Conservation (phyloP, 805 yeast genomes). For the Starmerella cellae region DNA sequence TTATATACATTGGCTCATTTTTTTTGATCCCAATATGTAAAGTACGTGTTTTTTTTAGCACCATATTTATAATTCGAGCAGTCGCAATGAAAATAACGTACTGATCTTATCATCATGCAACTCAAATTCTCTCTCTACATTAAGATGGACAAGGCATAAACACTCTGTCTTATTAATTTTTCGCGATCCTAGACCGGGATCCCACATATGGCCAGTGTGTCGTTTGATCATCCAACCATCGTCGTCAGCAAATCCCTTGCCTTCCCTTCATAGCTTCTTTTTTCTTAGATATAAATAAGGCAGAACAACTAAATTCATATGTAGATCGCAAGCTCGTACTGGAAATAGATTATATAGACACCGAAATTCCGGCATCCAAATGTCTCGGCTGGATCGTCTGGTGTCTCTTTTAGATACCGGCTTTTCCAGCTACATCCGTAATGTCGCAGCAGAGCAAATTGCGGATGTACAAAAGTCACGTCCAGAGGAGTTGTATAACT, state of each 20-base stretch:
- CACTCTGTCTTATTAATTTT: too few species aligned
- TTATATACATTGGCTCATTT: too few species aligned
- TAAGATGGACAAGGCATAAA: too few species aligned
- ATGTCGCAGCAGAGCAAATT: constrained; percentile 93
- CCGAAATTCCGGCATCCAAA: constrained; percentile 1
- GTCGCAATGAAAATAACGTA: too few species aligned
- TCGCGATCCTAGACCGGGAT: too few species aligned
- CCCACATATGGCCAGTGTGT: not conserved
- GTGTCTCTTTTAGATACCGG: constrained; percentile 66
- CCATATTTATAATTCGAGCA: too few species aligned
- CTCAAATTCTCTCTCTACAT: too few species aligned
- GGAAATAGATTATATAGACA: not conserved
- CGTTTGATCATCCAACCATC: not conserved
- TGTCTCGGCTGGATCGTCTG: constrained; percentile 26
- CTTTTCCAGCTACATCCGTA: constrained; percentile 81
- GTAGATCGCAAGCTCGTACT: not conserved
- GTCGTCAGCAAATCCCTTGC: constrained; percentile 1
- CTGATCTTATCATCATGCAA: too few species aligned
- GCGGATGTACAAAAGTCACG: constrained; percentile 88
- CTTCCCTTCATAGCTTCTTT: not conserved
- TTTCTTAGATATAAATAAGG: not conserved
- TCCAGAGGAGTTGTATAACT: constrained; percentile 77
- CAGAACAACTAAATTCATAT: not conserved
- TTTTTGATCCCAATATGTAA: too few species aligned
- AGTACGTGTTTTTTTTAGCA: too few species aligned